Evolutionary conservation across 2,329 filamentous ascomycete genomes (phyloP), one percentile per base, ranked within the genome.

Genomic region (Paecilomyces niveus): DNA sequence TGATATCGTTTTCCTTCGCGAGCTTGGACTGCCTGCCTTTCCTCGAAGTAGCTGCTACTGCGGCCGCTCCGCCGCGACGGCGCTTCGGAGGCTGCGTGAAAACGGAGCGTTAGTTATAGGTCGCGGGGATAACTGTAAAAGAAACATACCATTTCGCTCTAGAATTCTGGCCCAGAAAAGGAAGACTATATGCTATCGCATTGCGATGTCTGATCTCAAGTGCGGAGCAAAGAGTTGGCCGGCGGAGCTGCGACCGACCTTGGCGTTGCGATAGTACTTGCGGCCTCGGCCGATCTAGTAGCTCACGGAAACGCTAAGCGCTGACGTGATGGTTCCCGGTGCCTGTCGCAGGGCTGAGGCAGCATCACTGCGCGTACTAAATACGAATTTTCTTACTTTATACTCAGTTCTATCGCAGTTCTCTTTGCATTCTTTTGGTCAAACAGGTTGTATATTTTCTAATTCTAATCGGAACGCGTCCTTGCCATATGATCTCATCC

Each of bases 1-100:
- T 88, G 69, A 97, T 85, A 73, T 92, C 88, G 81, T 97, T 87
- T 70, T 96, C 91, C 76, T 92, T 93, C 31, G 93, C 93, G 67
- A 97, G 89, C 74, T 92, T 95, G 59, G 92, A 96, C 68, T 85
- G 86, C 62, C 89, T 88, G 57, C 68, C 61, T 64, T 72, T 74
- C 62, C 71, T 67, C n/a, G 71, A 62, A 32, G 67, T 56, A 58
- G 70, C 65, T 59, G 72, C 65, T 59, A 71, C 64, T 61, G 62
- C 61, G 57, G 67, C n/a, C n/a, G 39, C 54, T 56, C 65, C 57
- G 55, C 67, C 67, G 63, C 65, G 63, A 62, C 72, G 72, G 62
- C 72, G 74, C 63, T 72, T 75, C 58, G 71, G 72, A 59, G 68
- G 74, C 72, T 76, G 62, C 54, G 26, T 21, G 15, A 32, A 15